Evolutionary conservation across 2,329 filamentous ascomycete genomes (phyloP).

Genomic region (Xylaria sp.): DNA sequence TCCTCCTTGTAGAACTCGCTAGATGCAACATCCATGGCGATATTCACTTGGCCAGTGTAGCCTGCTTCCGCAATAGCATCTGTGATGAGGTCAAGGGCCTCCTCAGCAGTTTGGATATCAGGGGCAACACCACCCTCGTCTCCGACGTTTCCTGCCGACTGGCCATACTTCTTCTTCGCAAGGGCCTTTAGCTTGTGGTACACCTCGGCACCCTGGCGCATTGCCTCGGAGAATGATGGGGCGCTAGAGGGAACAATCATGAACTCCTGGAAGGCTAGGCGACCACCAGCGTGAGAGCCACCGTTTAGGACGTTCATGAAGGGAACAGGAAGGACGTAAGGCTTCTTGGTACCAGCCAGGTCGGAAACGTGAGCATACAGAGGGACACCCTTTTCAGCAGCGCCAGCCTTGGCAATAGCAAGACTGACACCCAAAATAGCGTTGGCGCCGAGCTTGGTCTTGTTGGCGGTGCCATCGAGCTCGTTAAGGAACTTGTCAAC

Average conservation of each 20-base stretch:
- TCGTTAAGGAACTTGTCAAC: constrained; percentile 85
- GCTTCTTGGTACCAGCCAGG: constrained; percentile 88
- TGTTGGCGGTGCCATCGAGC: constrained; percentile 84
- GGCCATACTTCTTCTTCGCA: constrained; percentile 99
- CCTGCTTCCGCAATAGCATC: constrained; percentile 93
- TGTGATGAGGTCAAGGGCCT: constrained; percentile 95
- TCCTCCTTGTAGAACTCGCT: constrained; percentile 99
- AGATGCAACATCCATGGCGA: constrained; percentile 98
- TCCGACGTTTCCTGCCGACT: constrained; percentile 97
- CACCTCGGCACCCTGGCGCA: constrained; percentile 95
- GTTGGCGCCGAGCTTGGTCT: constrained; percentile 87
- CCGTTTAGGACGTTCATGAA: constrained; percentile 96
- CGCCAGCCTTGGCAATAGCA: constrained; percentile 86
- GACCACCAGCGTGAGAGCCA: constrained; percentile 94
- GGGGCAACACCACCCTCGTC: constrained; percentile 99
- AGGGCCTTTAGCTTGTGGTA: constrained; percentile 97
- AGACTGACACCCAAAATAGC: constrained; percentile 85
- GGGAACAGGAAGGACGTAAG: constrained; percentile 85
- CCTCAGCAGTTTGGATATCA: constrained; percentile 95
- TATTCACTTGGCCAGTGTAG: constrained; percentile 95
- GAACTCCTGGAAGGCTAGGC: constrained; percentile 94
- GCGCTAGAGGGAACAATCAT: constrained; percentile 90
- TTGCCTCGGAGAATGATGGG: constrained; percentile 90
- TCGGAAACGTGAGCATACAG: constrained; percentile 89
- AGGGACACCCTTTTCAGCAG: constrained; percentile 85